Conservation (phyloP, 2,329 filamentous ascomycete genomes). For the Exophiala alcalophila region DNA sequence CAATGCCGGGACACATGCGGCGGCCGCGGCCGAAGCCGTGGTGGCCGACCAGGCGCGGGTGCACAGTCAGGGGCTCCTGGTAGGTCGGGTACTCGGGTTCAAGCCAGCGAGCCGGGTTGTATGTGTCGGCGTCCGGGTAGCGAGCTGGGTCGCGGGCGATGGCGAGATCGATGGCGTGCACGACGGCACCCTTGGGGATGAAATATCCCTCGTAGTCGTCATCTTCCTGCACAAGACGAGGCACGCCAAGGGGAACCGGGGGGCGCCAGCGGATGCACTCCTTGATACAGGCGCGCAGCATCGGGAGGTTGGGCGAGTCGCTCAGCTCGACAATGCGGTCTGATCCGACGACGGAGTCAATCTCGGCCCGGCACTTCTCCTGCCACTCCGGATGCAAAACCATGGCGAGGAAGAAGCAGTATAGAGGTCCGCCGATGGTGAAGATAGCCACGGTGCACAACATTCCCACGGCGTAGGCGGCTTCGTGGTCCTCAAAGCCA, state of each 20-base stretch:
- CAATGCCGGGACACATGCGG: constrained; percentile 35
- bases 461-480: constrained; percentile 32
- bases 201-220: constrained; percentile 50
- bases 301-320: constrained; percentile 39
- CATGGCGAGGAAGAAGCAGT: constrained; percentile 42
- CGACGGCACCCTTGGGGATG: constrained; percentile 48
- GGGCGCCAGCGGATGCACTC: constrained; percentile 49
- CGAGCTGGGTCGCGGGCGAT: constrained; percentile 46
- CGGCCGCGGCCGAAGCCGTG: constrained; percentile 56
- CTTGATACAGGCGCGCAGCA: constrained; percentile 42
- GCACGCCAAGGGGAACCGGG: constrained; percentile 49
- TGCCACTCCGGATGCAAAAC: constrained; percentile 51
- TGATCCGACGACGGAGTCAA: constrained; percentile 43
- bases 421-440: constrained; percentile 32
- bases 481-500: constrained; percentile 31
- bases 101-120: constrained; percentile 51
- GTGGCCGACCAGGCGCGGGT: constrained; percentile 53
- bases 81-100: constrained; percentile 53
- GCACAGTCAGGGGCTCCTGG: constrained; percentile 50
- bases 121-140: constrained; percentile 40
- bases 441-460: constrained; percentile 31
- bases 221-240: constrained; percentile 52
- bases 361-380: constrained; percentile 44
- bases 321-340: constrained; percentile 44
- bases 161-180: constrained; percentile 45